phyloP scores from a whole-genome alignment of 1,284 basidiomycete species.

The Ganoderma sp. region DNA sequence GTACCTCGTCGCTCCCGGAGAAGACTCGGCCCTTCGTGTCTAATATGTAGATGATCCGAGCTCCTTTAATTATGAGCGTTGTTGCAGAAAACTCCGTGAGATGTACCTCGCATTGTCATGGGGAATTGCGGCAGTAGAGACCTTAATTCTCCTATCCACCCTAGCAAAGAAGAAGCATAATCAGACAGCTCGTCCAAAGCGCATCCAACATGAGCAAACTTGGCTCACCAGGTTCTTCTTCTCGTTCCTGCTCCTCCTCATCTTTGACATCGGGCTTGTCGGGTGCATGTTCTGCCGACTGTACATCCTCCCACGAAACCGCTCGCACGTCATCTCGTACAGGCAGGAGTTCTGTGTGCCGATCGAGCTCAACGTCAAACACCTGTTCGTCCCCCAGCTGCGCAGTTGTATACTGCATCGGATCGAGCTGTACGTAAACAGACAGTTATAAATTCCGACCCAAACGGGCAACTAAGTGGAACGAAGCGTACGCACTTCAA shows the following conservation, averaged over 20 bases:
- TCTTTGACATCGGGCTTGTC: conserved; percentile 4
- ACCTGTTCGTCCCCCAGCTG: conserved; percentile 72
- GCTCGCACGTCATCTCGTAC: conserved; percentile 33
- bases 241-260: conserved; percentile 21
- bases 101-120: conserved; percentile 62
- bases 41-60: conserved; percentile 26
- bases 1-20: conserved; percentile 39
- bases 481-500: conserved; percentile 57
- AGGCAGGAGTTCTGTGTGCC: conserved; percentile 58
- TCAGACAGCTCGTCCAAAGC: background rate
- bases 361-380: conserved; percentile 73
- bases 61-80: background rate
- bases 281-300: background rate
- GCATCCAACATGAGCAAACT: background rate
- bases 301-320: conserved; percentile 35
- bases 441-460: background rate
- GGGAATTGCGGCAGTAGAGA: conserved; percentile 59
- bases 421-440: conserved; percentile 58
- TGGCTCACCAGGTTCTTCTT: conserved; percentile 30
- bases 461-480: background rate
- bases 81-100: background rate
- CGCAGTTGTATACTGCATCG: conserved; percentile 51
- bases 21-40: conserved; percentile 48
- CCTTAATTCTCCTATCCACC: conserved; percentile 48
- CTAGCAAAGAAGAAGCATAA: conserved; percentile 38